These are phyloP conservation scores for Clarireedia sp. DNA, from an alignment of 2,329 filamentous ascomycete genomes.

Conservation along the genomic window DNA sequence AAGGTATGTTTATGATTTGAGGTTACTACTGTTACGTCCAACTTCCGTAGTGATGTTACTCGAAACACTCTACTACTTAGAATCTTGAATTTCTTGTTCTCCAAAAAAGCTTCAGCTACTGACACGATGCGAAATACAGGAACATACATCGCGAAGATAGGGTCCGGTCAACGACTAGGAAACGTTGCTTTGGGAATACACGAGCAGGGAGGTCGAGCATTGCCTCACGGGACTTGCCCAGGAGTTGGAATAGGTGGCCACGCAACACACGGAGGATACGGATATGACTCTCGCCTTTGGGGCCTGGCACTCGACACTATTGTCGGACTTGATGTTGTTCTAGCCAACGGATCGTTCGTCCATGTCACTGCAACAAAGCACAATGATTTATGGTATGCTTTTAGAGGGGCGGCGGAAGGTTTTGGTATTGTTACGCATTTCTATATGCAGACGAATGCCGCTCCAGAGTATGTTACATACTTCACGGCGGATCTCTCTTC, in stretches of 20 bases:
- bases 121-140: not conserved
- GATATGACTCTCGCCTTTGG: slow-evolving; percentile 2
- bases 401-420: slow-evolving; percentile 29
- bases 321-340: slow-evolving; percentile 36
- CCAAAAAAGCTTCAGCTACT: not conserved
- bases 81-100: not conserved
- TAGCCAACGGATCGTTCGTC: slow-evolving; percentile 28
- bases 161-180: slow-evolving; percentile 36
- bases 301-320: slow-evolving; percentile 8
- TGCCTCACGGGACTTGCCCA: slow-evolving; percentile 18
- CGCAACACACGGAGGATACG: slow-evolving; percentile 7
- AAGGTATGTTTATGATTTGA: slow-evolving; percentile 5
- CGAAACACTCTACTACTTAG: too few species aligned
- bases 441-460: slow-evolving; percentile 28
- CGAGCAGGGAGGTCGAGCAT: slow-evolving; percentile 29
- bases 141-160: slow-evolving; percentile 27
- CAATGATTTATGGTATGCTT: slow-evolving; percentile 27
- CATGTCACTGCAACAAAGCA: slow-evolving; percentile 18
- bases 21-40: too few species aligned
- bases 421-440: slow-evolving; percentile 31
- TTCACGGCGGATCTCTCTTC: slow-evolving; percentile 18
- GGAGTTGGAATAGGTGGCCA: slow-evolving; percentile 3
- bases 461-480: slow-evolving; percentile 25
- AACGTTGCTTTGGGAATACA: slow-evolving; percentile 34
- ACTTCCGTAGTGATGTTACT: too few species aligned